Percentiles rank a stretch among this genome's conserved stretches.
Evolutionary conservation across 805 yeast genomes (phyloP).

Genomic region (Ogataea siamensis): DNA sequence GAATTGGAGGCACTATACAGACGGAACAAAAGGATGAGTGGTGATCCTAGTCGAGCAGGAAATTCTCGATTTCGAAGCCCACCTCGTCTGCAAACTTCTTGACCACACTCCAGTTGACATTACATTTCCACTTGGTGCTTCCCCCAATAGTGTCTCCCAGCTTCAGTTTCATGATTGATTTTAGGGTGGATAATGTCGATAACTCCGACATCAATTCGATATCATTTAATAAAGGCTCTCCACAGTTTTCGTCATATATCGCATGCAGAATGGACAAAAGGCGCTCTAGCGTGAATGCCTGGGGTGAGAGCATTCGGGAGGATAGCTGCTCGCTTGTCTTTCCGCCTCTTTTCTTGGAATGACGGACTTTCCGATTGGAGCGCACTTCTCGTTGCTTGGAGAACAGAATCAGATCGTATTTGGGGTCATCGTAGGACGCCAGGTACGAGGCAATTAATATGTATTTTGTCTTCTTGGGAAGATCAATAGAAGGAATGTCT

Average conservation of each 20-base stretch:
- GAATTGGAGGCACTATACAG: constrained; percentile 30
- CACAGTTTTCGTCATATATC: constrained; percentile 46
- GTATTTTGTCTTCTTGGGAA: constrained; percentile 63
- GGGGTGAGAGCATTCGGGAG: constrained; percentile 65
- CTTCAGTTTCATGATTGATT: constrained; percentile 28
- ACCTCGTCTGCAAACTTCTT: constrained; percentile 61
- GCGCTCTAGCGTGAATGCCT: constrained; percentile 74
- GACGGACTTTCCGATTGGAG: constrained; percentile 38
- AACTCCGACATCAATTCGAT: constrained; percentile 39
- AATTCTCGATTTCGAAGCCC: constrained; percentile 63
- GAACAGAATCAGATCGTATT: constrained; percentile 66
- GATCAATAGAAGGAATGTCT: constrained; percentile 32
- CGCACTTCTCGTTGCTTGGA: constrained; percentile 57
- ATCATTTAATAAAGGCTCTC: constrained; percentile 33
- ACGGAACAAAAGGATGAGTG: constrained; percentile 30
- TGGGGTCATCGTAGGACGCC: constrained; percentile 74
- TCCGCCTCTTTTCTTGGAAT: constrained; percentile 18
- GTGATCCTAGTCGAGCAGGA: constrained; percentile 38
- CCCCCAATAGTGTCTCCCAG: constrained; percentile 52
- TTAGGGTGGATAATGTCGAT: constrained; percentile 36
- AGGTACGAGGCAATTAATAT: constrained; percentile 78
- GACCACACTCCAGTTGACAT: constrained; percentile 65
- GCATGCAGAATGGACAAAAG: constrained; percentile 76
- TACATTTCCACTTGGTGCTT: constrained; percentile 74
- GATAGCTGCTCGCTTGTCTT: constrained; percentile 48